Evolutionary conservation across 1,284 basidiomycete genomes (phyloP).

Genomic region (Puccinia coronata): DNA sequence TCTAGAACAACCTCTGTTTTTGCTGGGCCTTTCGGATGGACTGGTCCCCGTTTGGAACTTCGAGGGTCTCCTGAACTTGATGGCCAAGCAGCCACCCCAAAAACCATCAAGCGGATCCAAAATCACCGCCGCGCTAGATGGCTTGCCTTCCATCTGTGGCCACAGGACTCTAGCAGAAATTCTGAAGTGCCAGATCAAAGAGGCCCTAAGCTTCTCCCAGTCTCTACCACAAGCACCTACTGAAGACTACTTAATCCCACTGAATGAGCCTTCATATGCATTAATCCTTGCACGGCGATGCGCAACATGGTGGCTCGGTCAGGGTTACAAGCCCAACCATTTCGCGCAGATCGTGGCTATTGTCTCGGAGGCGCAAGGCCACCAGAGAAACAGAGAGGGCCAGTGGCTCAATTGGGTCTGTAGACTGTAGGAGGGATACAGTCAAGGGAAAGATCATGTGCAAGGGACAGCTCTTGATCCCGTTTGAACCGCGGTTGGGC

Average conservation of each 20-base stretch:
- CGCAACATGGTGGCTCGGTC: slow-evolving; percentile 47
- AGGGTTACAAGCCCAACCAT: slow-evolving; percentile 31
- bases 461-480: slow-evolving; percentile 35
- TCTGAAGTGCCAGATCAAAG: slow-evolving; percentile 13
- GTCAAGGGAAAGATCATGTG: slow-evolving; percentile 32
- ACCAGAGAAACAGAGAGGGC: neutral
- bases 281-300: slow-evolving; percentile 28
- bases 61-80: neutral
- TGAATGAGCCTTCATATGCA: slow-evolving; percentile 27
- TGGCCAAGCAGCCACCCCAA: slow-evolving; percentile 31
- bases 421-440: neutral
- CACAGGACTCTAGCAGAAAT: slow-evolving; percentile 3
- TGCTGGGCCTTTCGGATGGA: slow-evolving; percentile 7
- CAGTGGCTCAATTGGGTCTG: slow-evolving; percentile 32
- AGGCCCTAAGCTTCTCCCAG: neutral
- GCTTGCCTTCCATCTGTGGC: neutral
- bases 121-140: neutral
- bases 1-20: too few relatives aligned
- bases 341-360: slow-evolving; percentile 8
- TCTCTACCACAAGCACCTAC: neutral
- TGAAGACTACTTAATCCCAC: slow-evolving; percentile 33
- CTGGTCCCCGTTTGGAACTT: slow-evolving; percentile 39
- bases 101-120: neutral
- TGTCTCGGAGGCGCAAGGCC: slow-evolving; percentile 11
- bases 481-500: neutral